Evolutionary conservation across 805 yeast genomes (phyloP), one percentile per base, ranked within the genome.

Genomic region (Pichia phayaonensis): DNA sequence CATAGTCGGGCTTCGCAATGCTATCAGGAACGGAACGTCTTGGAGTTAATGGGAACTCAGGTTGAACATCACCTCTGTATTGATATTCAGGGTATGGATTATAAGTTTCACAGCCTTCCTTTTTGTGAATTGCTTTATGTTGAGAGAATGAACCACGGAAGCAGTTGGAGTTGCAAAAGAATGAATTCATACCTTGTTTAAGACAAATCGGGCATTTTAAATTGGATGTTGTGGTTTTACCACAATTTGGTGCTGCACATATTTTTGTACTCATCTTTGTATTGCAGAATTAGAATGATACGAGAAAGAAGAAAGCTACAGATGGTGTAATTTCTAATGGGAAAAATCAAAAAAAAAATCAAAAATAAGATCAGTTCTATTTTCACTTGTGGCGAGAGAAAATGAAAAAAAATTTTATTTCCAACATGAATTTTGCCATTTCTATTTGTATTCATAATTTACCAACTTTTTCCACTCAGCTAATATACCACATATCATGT

Each of bases 151-250:
- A 72, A 44, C 84, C 70, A 63, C 85, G 80, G 72, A 88, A 92
- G 67, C 99, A 92, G 1, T 70, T 69, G 57, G 90, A 96, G 61
- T 82, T 77, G 71, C 99, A 94, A 68, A 92, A 94, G 20, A 75
- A 75, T 45, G 79, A 72, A 40, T 74, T 72, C 46, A 79, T 59
- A 16, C 81, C 87, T 53, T 75, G 75, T 63, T 94, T 90, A 54
- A 94, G 69, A 68, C 99, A 94, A 16, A 90, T 73, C 0, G 99
- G 99, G 67, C 99, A 94, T 64, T 90, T 90, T 57, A 94, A 72
- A 41, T 75, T 68, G 21, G 95, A 84, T 4, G 72, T 72, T 15
- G 96, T 90, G 38, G 74, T 77, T 60, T 89, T 90, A 21, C 94
- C 94, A 72, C 99, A 94, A 59, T 80, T 86, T 21, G 86, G 79